Percentiles rank a stretch among this genome's conserved stretches.
These are phyloP conservation scores for Zygoascus sp. DNA, from an alignment of 1,139 yeast species.

Conservation along the genomic window DNA sequence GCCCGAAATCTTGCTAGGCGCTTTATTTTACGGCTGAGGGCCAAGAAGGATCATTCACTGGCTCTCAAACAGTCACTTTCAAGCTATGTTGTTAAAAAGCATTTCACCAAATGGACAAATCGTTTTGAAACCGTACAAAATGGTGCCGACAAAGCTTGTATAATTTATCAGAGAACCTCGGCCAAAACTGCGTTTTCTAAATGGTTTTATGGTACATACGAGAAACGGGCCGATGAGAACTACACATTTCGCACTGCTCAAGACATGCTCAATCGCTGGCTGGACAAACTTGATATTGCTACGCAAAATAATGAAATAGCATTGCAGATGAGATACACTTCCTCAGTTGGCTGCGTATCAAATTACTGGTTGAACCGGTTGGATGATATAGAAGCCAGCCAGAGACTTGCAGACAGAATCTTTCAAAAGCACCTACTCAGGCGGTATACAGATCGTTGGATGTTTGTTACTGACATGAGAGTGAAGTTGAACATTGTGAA, in stretches of 20 bases:
- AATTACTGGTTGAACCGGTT: slow-evolving; percentile 13
- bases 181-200: neutral
- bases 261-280: slow-evolving; percentile 11
- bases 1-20: neutral
- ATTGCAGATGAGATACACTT: slow-evolving; percentile 1
- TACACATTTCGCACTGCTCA: slow-evolving; percentile 5
- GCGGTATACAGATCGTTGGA: slow-evolving; percentile 14
- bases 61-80: neutral
- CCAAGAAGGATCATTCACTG: neutral
- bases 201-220: slow-evolving; percentile 10
- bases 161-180: neutral
- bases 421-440: neutral
- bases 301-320: slow-evolving; percentile 1
- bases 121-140: neutral
- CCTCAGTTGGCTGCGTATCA: slow-evolving; percentile 2
- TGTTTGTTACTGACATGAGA: slow-evolving; percentile 9
- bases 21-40: slow-evolving; percentile 3
- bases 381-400: neutral
- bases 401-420: slow-evolving; percentile 13
- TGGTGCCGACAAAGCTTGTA: neutral
- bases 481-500: slow-evolving; percentile 1
- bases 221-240: slow-evolving; percentile 5
- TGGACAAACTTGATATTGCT: slow-evolving; percentile 1
- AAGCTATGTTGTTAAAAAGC: neutral
- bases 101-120: slow-evolving; percentile 2